phyloP scores from a whole-genome alignment of 2,329 filamentous ascomycete genomes.

The Colletotrichum sublineola region DNA sequence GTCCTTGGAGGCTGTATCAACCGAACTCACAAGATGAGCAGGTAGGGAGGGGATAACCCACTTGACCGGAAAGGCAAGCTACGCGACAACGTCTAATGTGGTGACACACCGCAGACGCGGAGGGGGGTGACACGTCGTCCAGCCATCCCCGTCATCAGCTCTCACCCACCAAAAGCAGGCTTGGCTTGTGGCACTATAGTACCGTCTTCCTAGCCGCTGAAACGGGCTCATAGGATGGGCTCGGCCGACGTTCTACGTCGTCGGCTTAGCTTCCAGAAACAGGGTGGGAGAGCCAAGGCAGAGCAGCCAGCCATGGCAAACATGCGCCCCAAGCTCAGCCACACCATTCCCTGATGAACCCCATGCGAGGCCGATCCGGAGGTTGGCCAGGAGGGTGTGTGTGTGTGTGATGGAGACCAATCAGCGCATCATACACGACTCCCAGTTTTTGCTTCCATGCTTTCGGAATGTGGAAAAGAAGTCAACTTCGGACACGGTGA shows the following conservation, averaged over 20 bases:
- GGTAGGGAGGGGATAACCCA: conserved; percentile 1
- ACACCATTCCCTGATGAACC: background rate
- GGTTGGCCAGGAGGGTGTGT: background rate
- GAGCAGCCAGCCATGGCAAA: conserved; percentile 10
- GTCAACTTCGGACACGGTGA: background rate
- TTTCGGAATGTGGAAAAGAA: background rate
- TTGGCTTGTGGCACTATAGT: background rate
- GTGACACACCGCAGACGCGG: conserved; percentile 11
- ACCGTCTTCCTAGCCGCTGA: conserved; percentile 10
- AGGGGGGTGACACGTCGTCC: conserved; percentile 20
- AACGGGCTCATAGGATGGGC: conserved; percentile 12
- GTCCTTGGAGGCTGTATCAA: conserved; percentile 6
- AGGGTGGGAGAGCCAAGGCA: conserved; percentile 14
- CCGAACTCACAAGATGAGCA: conserved; percentile 28
- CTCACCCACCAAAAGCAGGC: background rate
- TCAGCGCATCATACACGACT: background rate
- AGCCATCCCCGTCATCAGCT: conserved; percentile 34
- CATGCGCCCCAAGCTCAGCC: conserved; percentile 23
- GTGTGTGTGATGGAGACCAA: conserved; percentile 1
- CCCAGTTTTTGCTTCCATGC: background rate
- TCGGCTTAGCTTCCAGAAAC: conserved; percentile 5
- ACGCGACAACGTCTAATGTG: conserved; percentile 9
- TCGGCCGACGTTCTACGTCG: conserved; percentile 4
- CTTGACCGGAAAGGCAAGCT: background rate
- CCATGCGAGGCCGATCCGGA: conserved; percentile 9